A percentile compares a stretch with the other conserved stretches of the same genome.
These are phyloP conservation scores for Suillus americanus DNA, from an alignment of 768 basidiomycete species.

Conservation along the genomic window DNA sequence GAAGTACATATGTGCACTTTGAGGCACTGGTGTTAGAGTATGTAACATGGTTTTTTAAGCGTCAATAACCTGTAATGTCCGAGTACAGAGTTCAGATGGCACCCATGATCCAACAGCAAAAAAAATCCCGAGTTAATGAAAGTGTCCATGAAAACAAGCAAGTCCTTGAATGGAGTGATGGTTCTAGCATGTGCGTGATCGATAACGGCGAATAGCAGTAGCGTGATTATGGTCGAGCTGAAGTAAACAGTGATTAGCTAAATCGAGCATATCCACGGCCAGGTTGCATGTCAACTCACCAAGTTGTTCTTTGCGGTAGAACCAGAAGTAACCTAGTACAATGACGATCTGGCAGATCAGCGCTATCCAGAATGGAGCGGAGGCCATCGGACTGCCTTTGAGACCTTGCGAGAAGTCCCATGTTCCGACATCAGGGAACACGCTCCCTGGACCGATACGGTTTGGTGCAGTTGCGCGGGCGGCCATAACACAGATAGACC, in stretches of 20 bases:
- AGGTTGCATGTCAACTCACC: constrained; percentile 41
- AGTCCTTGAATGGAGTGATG: constrained; percentile 1
- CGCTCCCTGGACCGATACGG: constrained; percentile 82
- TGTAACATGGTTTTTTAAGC: not conserved
- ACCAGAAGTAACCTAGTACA: constrained; percentile 93
- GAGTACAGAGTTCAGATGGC: not conserved
- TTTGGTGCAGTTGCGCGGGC: constrained; percentile 91
- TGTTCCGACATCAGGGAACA: constrained; percentile 89
- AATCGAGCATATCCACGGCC: not conserved
- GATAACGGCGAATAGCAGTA: not conserved
- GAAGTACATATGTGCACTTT: not conserved
- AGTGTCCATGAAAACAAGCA: constrained; percentile 2
- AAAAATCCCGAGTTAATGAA: not conserved
- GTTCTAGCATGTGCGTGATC: constrained; percentile 2
- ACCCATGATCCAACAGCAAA: not conserved
- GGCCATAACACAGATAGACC: constrained; percentile 88
- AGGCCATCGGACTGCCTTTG: constrained; percentile 77
- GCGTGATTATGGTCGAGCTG: constrained; percentile 27
- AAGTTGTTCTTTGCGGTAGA: constrained; percentile 95
- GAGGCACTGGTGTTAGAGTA: not conserved
- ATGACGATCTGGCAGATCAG: constrained; percentile 78
- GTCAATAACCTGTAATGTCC: not conserved
- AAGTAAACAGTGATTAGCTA: not conserved
- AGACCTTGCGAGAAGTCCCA: constrained; percentile 85
- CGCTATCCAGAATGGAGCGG: constrained; percentile 87